A percentile compares a stretch with the other conserved stretches of the same genome.
phyloP scores from a whole-genome alignment of 1,284 basidiomycete species.

The Pseudozyma tsukubaensis region DNA sequence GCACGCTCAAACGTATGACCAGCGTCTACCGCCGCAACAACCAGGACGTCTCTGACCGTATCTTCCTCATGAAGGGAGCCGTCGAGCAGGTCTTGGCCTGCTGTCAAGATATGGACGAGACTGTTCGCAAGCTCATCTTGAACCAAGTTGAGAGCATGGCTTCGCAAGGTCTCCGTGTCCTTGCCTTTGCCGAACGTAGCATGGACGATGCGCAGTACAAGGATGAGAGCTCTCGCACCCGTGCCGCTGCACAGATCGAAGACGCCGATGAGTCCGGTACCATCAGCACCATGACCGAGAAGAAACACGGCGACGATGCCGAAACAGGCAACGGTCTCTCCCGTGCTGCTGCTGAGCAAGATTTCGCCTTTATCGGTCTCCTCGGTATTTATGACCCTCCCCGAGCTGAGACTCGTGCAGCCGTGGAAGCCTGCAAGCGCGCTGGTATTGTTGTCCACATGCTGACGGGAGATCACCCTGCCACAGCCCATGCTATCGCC shows the following conservation, averaged over 20 bases:
- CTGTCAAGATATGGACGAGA: slow-evolving; percentile 51
- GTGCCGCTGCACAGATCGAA: slow-evolving; percentile 19
- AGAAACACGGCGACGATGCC: slow-evolving; percentile 17
- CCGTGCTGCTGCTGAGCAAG: slow-evolving; percentile 54
- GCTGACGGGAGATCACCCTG: slow-evolving; percentile 63
- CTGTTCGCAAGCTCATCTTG: slow-evolving; percentile 40
- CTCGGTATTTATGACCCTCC: slow-evolving; percentile 65
- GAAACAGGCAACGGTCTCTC: slow-evolving; percentile 32
- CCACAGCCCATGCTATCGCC: slow-evolving; percentile 60
- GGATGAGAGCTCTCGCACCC: slow-evolving; percentile 45
- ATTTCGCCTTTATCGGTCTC: slow-evolving; percentile 59
- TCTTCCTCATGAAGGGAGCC: slow-evolving; percentile 62
- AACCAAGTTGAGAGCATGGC: slow-evolving; percentile 60
- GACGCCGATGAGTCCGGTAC: slow-evolving; percentile 33
- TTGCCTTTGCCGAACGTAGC: slow-evolving; percentile 55
- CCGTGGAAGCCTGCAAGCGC: slow-evolving; percentile 58
- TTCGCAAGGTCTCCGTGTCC: slow-evolving; percentile 58
- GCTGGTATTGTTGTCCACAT: slow-evolving; percentile 63
- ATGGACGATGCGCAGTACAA: slow-evolving; percentile 50
- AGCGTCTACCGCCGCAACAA: slow-evolving; percentile 42
- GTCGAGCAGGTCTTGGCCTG: slow-evolving; percentile 60
- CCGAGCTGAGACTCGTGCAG: slow-evolving; percentile 58
- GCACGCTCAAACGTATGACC: slow-evolving; percentile 62
- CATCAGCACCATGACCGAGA: slow-evolving; percentile 36
- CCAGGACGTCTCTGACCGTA: slow-evolving; percentile 13